Base-by-base conservation (phyloP, 192 early-diverging fungal genomes). In the Dissophora ornata region DNA sequence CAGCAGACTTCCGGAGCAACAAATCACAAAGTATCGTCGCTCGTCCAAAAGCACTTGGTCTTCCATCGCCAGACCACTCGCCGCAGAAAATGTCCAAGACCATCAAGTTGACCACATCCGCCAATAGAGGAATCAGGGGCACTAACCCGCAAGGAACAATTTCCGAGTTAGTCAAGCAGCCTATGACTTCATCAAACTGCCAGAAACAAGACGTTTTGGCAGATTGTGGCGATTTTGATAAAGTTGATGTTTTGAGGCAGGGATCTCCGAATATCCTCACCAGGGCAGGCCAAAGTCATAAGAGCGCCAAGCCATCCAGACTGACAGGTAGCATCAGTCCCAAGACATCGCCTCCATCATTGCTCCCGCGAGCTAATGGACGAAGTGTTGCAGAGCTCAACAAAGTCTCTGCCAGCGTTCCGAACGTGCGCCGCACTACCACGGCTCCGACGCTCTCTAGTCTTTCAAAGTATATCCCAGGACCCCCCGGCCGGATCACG, bases 161-260 rank as follows among this genome's bases (percentile, higher is more conserved):
- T 15, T 29, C 21, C 2, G 16, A 26, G 10, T 18, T 15, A 29
- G 29, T 5, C 19, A 51, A 34, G 26, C 47, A 30, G 48, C 24
- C 49, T 9, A 21, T 46, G 29, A 29, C 68, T 7, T 44, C 30
- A 15, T 48, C 42, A 7, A 40, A 59, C 3, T 67, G 33, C 36
- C 63, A 75, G 28, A 50, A 75, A 12, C 71, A 75, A 55, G 71
- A 75, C 12, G 57, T 74, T 0, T 38, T 74, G 16, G 62, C 63
- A 11, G 58, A 70, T 38, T 51, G 26, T 28, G 58, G 53, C 13
- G 68, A 70, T 13, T 50, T 55, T 25, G 34, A 45, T 12, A 47
- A 57, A 1, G 24, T n/a, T n/a, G n/a, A n/a, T n/a, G n/a, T n/a
- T n/a, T n/a, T n/a, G n/a, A 38, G 36, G 36, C 5, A 38, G 22